Conservation (phyloP, 2,329 filamentous ascomycete species). For the Fusarium longipes region DNA sequence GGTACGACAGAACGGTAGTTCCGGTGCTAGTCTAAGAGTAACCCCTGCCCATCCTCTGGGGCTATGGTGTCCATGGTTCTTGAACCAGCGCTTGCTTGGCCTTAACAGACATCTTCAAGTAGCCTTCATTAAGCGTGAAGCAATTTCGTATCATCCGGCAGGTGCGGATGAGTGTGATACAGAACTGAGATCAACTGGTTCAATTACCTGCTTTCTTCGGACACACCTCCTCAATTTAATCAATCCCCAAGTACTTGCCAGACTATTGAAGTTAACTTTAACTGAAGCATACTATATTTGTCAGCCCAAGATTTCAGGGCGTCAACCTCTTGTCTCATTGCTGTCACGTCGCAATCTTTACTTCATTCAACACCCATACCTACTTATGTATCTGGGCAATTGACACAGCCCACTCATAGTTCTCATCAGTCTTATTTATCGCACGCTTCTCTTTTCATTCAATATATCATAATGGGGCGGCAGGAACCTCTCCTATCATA, state of each 20-base stretch:
- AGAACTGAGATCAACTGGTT: background rate
- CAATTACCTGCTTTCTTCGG: background rate
- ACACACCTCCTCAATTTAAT: too few species aligned
- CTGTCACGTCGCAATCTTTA: conserved; percentile 12
- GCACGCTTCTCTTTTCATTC: background rate
- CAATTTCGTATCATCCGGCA: background rate
- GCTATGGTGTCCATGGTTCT: background rate
- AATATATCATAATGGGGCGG: conserved; percentile 32
- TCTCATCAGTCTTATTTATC: background rate
- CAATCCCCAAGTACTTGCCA: background rate
- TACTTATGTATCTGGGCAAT: background rate
- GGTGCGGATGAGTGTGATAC: background rate
- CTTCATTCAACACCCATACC: conserved; percentile 1
- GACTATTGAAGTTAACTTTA: background rate
- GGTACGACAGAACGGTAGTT: background rate
- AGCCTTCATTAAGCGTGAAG: background rate
- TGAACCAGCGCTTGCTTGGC: background rate
- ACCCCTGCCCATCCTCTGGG: background rate
- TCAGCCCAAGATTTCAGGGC: conserved; percentile 22
- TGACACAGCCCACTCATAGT: background rate
- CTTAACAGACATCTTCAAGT: conserved; percentile 7
- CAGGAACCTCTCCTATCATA: conserved; percentile 40
- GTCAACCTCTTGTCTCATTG: conserved; percentile 29
- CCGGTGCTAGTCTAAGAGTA: background rate
- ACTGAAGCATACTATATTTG: conserved; percentile 21